Base-by-base conservation (phyloP, 1,139 yeast species). In the Saccharomyces pastorianus region DNA sequence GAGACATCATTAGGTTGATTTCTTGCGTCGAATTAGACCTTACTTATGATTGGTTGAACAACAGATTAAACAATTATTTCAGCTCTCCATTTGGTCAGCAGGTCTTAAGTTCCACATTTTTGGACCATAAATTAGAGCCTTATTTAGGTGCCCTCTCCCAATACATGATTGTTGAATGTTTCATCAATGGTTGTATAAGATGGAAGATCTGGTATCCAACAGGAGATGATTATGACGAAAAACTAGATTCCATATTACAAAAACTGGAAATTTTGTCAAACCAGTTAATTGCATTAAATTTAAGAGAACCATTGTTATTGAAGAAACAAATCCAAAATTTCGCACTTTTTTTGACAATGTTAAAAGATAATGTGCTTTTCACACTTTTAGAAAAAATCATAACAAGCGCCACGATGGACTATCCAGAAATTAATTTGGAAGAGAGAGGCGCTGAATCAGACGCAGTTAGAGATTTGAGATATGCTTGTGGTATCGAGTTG, bases 281-380 rank as follows among this genome's bases (percentile, higher is more conserved):
- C 58, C 81, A 89, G 60, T 74, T 93, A 56, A 74, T 91, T 55
- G 85, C 84, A 26, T 80, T 93, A 79, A 81, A 83, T 57, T 77
- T 88, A 46, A 80, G 85, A 31, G 91, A 90, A 59, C 97, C 98
- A 0, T 77, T 87, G 58, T 73, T 95, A 50, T 78, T 88, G 58
- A 80, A 96, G 61, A 90, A 89, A 62, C 88, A 89, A 65, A 87
- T 90, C 17, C 98, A 93, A 71, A 88, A 96, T 2, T 77, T 91
- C 61, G 98, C 95, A n/a, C 96, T 93, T 68, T 93, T 93, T 69
- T 88, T 97, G n/a, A 96, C 98, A 1, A 75, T 90, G 58, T 74
- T 93, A 57, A 88, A 88, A 63, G 93, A 88, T 60, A 83, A 82
- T 14, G 81, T 88, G 50, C 83, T 93, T 82, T 88, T 93, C 70